phyloP scores from a whole-genome alignment of 331 rosid genomes.

The Rhamnella rubrinervis region DNA sequence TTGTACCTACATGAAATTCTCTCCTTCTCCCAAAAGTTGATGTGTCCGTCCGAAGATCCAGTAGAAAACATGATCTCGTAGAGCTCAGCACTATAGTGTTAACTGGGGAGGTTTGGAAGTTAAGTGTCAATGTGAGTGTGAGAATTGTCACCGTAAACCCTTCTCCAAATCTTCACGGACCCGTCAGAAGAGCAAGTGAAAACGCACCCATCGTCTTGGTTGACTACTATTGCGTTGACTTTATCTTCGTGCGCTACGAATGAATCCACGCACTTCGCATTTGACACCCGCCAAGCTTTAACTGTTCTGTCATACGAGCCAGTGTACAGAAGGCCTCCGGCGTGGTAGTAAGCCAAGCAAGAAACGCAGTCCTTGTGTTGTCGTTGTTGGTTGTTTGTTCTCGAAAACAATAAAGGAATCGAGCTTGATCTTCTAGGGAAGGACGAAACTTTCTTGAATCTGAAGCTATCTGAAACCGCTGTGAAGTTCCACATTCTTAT shows the following conservation, averaged over 20 bases:
- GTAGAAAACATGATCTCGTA: slow-evolving; percentile 46
- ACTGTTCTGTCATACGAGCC: slow-evolving; percentile 73
- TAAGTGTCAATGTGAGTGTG: slow-evolving; percentile 75
- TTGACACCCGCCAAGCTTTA: slow-evolving; percentile 65
- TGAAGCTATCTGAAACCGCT: slow-evolving; percentile 39
- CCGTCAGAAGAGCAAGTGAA: slow-evolving; percentile 86
- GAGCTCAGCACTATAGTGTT: slow-evolving; percentile 62
- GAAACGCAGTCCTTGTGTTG: slow-evolving; percentile 53
- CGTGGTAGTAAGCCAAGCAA: slow-evolving; percentile 74
- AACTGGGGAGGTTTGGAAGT: slow-evolving; percentile 63
- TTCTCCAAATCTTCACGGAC: slow-evolving; percentile 81
- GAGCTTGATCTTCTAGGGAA: slow-evolving; percentile 49
- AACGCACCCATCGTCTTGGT: slow-evolving; percentile 80
- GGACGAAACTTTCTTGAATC: slow-evolving; percentile 50
- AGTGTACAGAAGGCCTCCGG: slow-evolving; percentile 67
- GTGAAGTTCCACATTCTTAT: slow-evolving; percentile 69
- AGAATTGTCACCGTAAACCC: slow-evolving; percentile 68
- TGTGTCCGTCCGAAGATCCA: slow-evolving; percentile 76
- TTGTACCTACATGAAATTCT: slow-evolving; percentile 62
- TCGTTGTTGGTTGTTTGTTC: slow-evolving; percentile 20
- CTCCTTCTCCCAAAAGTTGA: slow-evolving; percentile 84
- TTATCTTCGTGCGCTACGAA: slow-evolving; percentile 68
- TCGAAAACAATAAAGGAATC: slow-evolving; percentile 26
- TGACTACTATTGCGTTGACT: slow-evolving; percentile 56
- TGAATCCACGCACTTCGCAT: slow-evolving; percentile 56